Percentiles rank a stretch among this genome's conserved stretches.
phyloP scores from a whole-genome alignment of 2,329 filamentous ascomycete genomes.

The Alternaria burnsii region DNA sequence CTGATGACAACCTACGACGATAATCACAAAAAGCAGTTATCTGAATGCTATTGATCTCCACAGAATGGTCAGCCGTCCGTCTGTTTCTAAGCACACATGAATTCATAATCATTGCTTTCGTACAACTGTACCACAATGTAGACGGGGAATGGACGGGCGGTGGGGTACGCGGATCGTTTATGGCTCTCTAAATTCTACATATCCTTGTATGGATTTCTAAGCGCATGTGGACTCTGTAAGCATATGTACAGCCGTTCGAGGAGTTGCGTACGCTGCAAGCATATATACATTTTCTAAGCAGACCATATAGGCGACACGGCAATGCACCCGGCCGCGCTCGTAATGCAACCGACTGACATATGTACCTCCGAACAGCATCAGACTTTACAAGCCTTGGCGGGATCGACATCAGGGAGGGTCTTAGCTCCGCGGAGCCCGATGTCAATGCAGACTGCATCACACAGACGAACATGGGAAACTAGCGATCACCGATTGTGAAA shows the following conservation, averaged over 20 bases:
- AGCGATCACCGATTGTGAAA: constrained; percentile 2
- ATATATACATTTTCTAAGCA: constrained; percentile 8
- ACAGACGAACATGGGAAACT: constrained; percentile 1
- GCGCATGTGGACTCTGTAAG: background rate
- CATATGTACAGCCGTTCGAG: background rate
- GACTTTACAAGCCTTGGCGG: constrained; percentile 11
- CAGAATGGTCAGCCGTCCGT: background rate
- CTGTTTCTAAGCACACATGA: background rate
- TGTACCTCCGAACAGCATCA: constrained; percentile 1
- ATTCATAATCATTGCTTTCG: background rate
- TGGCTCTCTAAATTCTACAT: background rate
- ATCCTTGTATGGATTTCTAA: background rate
- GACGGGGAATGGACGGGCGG: background rate
- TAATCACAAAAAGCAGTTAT: background rate
- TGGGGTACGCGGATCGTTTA: background rate
- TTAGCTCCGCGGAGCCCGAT: background rate
- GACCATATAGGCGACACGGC: constrained; percentile 12
- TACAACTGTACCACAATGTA: background rate
- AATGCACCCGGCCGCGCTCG: constrained; percentile 4
- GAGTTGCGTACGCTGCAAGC: background rate
- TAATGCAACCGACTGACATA: constrained; percentile 10
- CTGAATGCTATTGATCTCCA: background rate
- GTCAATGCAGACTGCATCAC: background rate
- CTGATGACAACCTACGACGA: background rate
- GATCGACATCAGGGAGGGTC: constrained; percentile 3